These are phyloP conservation scores for Dionaea muscipula DNA, from an alignment of 179 eudicot species.

Conservation along the genomic window DNA sequence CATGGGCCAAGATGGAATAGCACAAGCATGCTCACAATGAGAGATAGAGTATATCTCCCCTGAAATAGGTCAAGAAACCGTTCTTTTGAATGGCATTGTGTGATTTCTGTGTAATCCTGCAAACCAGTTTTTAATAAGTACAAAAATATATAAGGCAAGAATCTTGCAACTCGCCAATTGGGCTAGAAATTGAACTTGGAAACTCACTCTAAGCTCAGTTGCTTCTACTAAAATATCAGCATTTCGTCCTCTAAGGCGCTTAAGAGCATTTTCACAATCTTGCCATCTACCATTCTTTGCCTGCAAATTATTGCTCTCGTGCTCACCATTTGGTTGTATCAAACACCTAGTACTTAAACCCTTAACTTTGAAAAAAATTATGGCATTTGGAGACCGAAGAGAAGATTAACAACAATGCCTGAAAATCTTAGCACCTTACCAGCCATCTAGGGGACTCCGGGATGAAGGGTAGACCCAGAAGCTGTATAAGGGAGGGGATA, in stretches of 20 bases:
- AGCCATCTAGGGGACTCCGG: conserved; percentile 96
- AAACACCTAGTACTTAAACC: background rate
- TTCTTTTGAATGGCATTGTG: conserved; percentile 25
- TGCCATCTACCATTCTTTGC: conserved; percentile 43
- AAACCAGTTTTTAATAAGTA: background rate
- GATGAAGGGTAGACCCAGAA: conserved; percentile 54
- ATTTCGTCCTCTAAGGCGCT: conserved; percentile 38
- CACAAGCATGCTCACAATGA: conserved; percentile 30
- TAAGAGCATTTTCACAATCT: conserved; percentile 34
- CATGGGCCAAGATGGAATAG: background rate
- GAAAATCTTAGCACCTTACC: conserved; percentile 25
- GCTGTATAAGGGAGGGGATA: conserved; percentile 57
- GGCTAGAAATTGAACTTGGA: conserved; percentile 1
- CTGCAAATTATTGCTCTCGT: conserved; percentile 20
- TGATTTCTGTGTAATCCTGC: conserved; percentile 50
- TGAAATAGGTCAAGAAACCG: conserved; percentile 38
- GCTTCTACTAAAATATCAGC: conserved; percentile 37
- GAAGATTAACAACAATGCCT: background rate
- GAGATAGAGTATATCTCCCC: conserved; percentile 43
- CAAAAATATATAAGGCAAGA: background rate
- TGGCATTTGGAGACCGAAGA: background rate
- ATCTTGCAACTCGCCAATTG: background rate
- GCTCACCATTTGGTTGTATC: background rate
- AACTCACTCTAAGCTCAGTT: conserved; percentile 38
- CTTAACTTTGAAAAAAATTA: background rate